Percentiles rank a stretch among this genome's conserved stretches.
phyloP scores from a whole-genome alignment of 257 asterid genomes.

The Ajuga chamaepitys region DNA sequence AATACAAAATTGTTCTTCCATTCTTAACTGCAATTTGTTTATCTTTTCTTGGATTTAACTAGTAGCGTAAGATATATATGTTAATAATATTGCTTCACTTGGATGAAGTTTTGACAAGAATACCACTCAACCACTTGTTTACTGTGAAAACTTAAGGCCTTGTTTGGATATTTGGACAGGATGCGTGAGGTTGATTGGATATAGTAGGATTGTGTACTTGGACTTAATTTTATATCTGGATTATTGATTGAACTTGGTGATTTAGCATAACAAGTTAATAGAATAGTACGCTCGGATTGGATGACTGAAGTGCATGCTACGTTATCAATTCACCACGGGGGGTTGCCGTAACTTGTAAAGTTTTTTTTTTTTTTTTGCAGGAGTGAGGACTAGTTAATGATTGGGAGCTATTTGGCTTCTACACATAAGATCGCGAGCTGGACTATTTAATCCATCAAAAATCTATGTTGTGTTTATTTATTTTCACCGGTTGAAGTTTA shows the following conservation, averaged over 20 bases:
- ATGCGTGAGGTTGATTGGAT: no score
- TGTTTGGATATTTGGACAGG: no score
- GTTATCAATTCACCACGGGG: background rate
- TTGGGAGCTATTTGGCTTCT: background rate
- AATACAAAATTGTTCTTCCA: no score
- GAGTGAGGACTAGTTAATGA: background rate
- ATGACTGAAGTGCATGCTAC: no score
- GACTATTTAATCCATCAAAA: background rate
- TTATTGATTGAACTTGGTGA: no score
- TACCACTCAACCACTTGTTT: background rate
- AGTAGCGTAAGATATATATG: background rate
- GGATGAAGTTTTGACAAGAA: background rate
- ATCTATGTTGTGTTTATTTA: background rate
- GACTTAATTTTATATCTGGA: no score
- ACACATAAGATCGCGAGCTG: background rate
- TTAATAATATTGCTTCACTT: background rate
- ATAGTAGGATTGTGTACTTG: no score
- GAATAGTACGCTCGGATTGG: no score
- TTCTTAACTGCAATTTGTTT: background rate
- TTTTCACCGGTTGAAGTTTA: background rate
- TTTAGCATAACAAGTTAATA: no score
- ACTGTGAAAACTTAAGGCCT: no score
- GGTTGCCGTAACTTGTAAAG: background rate
- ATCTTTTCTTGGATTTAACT: background rate
- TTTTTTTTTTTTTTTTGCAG: conserved; percentile 2